Conservation (phyloP, 2,329 filamentous ascomycete species). For the Byssoonygena ceratinophila region DNA sequence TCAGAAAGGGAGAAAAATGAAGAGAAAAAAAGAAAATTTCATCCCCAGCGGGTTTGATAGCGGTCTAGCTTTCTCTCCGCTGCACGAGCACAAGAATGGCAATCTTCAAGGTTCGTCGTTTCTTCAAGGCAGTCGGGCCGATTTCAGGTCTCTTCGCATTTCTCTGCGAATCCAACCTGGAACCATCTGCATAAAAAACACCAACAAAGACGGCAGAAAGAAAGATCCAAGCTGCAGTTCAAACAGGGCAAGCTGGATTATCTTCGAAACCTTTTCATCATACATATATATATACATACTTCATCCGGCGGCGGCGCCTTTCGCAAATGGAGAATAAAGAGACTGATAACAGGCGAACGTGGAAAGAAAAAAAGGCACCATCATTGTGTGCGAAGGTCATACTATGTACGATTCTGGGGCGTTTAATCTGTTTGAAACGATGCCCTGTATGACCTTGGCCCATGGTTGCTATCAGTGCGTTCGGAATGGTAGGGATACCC, state of each 20-base stretch:
- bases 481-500: constrained; percentile 9
- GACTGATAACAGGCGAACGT: neutral
- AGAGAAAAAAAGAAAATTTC: constrained; percentile 1
- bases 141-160: neutral
- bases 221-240: neutral
- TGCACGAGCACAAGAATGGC: constrained; percentile 12
- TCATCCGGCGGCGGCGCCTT: neutral
- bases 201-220: neutral
- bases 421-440: constrained; percentile 4
- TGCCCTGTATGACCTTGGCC: constrained; percentile 6
- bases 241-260: neutral
- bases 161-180: neutral
- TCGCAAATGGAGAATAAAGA: constrained; percentile 4
- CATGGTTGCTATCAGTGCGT: neutral
- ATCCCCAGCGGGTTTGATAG: constrained; percentile 1
- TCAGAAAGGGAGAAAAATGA: neutral
- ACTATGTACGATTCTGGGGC: neutral
- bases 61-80: constrained; percentile 8
- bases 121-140: neutral
- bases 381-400: neutral
- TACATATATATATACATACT: no score
- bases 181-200: neutral
- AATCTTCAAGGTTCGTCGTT: constrained; percentile 11
- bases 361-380: neutral
- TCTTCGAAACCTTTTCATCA: neutral